Percentiles rank a stretch among this genome's conserved stretches.
Evolutionary conservation across 176 grass and related monocot species (phyloP).

Genomic region (Calamus simplicifolius): DNA sequence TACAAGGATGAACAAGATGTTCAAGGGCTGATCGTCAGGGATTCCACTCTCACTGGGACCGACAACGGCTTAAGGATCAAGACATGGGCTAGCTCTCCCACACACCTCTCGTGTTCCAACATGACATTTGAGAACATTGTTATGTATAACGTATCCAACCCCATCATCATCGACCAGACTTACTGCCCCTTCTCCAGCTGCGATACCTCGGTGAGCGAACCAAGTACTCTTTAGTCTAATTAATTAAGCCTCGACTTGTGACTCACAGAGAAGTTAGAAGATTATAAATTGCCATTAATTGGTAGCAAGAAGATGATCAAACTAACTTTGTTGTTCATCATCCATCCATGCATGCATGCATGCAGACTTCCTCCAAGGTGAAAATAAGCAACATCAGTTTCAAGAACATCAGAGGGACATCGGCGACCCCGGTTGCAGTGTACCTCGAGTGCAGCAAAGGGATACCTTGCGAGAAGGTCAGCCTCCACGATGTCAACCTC

Average conservation of each 20-base stretch:
- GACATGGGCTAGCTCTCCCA: conserved; percentile 62
- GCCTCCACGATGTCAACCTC: background rate
- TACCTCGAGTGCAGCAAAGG: conserved; percentile 7
- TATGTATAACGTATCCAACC: conserved; percentile 48
- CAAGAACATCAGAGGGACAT: conserved; percentile 14
- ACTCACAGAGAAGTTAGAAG: too few relatives aligned
- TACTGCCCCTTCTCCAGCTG: conserved; percentile 61
- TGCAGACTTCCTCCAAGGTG: background rate
- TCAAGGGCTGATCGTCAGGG: conserved; percentile 21
- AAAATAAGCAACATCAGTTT: conserved; percentile 1
- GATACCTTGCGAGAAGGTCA: conserved; percentile 6
- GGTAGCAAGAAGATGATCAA: too few relatives aligned
- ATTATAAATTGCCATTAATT: too few relatives aligned
- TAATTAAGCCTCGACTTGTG: too few relatives aligned
- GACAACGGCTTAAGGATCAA: conserved; percentile 60
- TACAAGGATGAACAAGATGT: conserved; percentile 47
- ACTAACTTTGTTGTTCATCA: too few relatives aligned
- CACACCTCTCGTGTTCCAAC: conserved; percentile 23
- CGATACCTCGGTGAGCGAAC: conserved; percentile 18
- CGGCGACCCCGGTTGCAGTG: background rate
- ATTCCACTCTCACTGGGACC: conserved; percentile 38
- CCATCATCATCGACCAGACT: conserved; percentile 70
- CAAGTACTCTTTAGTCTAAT: too few relatives aligned
- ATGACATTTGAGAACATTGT: conserved; percentile 45
- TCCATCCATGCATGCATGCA: too few relatives aligned